phyloP scores from a whole-genome alignment of 108 stramenopile species.

The Nitzschia putrida region DNA sequence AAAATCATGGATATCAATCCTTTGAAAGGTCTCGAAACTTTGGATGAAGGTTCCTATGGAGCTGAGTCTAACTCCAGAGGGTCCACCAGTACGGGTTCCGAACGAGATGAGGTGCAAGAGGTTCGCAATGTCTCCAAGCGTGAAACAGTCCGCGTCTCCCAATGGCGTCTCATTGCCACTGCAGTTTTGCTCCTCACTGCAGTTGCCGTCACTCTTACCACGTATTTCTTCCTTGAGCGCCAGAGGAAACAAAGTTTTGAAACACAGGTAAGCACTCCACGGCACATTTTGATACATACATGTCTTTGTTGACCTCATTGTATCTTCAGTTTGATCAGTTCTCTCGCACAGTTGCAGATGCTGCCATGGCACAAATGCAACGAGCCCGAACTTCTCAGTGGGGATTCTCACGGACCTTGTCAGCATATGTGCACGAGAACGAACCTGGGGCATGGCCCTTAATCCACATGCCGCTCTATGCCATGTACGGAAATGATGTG shows the following conservation, averaged over 20 bases:
- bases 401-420: neutral
- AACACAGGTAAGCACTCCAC: neutral
- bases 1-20: too few species aligned
- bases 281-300: neutral
- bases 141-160: neutral
- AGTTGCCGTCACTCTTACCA: neutral
- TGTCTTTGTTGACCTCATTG: too few species aligned
- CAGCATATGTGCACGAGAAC: neutral
- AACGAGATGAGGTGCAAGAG: neutral
- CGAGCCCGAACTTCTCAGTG: too few species aligned
- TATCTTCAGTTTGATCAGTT: constrained; percentile 1
- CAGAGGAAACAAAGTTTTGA: neutral
- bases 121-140: neutral
- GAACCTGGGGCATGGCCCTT: neutral
- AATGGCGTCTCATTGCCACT: neutral
- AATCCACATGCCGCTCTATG: neutral
- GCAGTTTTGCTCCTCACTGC: neutral
- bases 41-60: too few species aligned
- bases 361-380: neutral
- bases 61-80: too few species aligned
- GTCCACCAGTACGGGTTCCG: neutral
- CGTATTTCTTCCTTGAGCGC: neutral
- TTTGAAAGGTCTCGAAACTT: too few species aligned
- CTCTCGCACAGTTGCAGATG: neutral
- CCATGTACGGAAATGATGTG: neutral